Percentiles rank a stretch among this genome's conserved stretches.
Conservation (phyloP, 345 rosid species). For the Murraya paniculata region DNA sequence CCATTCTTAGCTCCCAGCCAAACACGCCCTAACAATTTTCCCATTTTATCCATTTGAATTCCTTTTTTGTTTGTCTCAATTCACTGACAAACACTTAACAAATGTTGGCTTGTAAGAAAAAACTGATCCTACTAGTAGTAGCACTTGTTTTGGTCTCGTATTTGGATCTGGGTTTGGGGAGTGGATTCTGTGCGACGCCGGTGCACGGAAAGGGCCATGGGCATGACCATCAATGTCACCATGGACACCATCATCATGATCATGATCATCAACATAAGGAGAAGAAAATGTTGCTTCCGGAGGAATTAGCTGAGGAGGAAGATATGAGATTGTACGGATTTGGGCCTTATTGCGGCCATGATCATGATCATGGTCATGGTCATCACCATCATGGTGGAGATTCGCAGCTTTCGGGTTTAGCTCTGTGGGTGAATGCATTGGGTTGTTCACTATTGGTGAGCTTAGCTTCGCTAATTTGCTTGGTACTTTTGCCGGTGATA, state of each 20-base stretch:
- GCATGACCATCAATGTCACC: slow-evolving; percentile 43
- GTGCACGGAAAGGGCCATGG: slow-evolving; percentile 34
- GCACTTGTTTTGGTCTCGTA: slow-evolving; percentile 18
- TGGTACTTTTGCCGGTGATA: slow-evolving; percentile 75
- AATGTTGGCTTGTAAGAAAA: slow-evolving; percentile 30
- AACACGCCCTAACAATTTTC: neutral
- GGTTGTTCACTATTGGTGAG: slow-evolving; percentile 98
- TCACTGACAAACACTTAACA: neutral
- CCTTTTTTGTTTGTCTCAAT: neutral
- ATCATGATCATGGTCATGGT: slow-evolving; percentile 29
- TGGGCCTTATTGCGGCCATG: slow-evolving; percentile 43
- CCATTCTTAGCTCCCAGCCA: slow-evolving; percentile 17
- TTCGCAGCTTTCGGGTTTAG: slow-evolving; percentile 55
- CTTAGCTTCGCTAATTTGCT: slow-evolving; percentile 92
- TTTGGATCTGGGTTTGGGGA: slow-evolving; percentile 51
- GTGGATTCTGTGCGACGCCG: slow-evolving; percentile 42
- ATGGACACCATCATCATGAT: slow-evolving; percentile 32
- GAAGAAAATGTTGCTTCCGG: slow-evolving; percentile 53
- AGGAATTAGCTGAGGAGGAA: slow-evolving; percentile 93
- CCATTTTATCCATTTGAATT: neutral
- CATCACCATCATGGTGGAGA: slow-evolving; percentile 27
- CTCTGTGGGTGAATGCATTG: slow-evolving; percentile 78
- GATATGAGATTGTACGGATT: slow-evolving; percentile 86
- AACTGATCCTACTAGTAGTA: slow-evolving; percentile 4
- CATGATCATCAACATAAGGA: slow-evolving; percentile 13